These are phyloP conservation scores for Citrus unshiu DNA, from an alignment of 345 rosid genomes.

Conservation along the genomic window DNA sequence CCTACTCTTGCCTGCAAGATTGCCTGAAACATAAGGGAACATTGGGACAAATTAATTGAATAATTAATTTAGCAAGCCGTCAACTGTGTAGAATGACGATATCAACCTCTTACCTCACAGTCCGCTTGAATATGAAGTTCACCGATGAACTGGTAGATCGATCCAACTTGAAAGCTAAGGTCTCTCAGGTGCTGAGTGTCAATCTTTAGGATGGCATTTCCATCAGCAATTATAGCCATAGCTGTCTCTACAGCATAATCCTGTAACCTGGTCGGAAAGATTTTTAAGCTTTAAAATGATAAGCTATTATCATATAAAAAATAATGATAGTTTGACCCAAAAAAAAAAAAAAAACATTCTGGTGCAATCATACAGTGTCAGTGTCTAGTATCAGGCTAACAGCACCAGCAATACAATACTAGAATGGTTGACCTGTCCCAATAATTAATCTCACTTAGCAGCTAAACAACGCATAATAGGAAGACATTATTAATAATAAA, in stretches of 20 bases:
- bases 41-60: neutral
- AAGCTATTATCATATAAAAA: neutral
- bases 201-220: slow-evolving; percentile 43
- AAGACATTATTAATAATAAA: neutral
- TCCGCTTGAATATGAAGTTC: slow-evolving; percentile 61
- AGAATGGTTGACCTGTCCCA: neutral
- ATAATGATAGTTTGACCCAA: neutral
- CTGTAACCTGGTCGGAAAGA: slow-evolving; percentile 43
- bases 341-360: neutral
- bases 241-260: slow-evolving; percentile 53
- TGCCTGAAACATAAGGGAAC: slow-evolving; percentile 39
- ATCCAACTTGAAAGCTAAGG: slow-evolving; percentile 59
- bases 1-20: slow-evolving; percentile 76
- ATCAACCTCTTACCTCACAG: slow-evolving; percentile 41
- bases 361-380: neutral
- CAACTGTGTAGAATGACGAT: neutral
- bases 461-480: neutral
- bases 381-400: neutral
- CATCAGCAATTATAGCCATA: slow-evolving; percentile 53
- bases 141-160: slow-evolving; percentile 73
- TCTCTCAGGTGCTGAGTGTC: slow-evolving; percentile 70
- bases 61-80: neutral
- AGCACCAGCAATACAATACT: neutral
- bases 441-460: neutral
- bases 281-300: neutral